Evolutionary conservation across 202 grass and related monocot genomes (phyloP).

Genomic region (Hordeum pubiflorum): DNA sequence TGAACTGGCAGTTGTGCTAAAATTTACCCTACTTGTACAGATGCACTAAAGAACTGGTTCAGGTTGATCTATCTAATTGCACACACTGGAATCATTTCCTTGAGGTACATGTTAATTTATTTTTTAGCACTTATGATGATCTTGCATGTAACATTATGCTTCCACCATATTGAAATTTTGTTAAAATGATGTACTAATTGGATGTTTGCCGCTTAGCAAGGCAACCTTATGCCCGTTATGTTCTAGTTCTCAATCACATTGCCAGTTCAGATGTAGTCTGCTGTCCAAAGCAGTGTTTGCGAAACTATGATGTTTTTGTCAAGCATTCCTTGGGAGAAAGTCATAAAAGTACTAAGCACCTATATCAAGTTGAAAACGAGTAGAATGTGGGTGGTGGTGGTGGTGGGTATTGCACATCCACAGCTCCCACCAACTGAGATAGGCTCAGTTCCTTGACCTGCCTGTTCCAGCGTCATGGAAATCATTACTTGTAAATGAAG

Average conservation of each 20-base stretch:
- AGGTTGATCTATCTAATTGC: conserved; percentile 57
- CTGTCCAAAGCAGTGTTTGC: neutral
- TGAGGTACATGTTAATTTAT: conserved; percentile 42
- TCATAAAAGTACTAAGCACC: neutral
- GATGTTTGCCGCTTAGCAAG: neutral
- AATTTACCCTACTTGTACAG: conserved; percentile 25
- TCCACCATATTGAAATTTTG: neutral
- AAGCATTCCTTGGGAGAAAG: neutral
- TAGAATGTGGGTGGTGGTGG: neutral
- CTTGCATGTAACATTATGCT: neutral
- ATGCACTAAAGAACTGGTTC: conserved; percentile 50
- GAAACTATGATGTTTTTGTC: neutral
- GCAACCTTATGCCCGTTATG: neutral
- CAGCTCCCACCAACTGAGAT: neutral
- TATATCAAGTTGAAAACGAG: neutral
- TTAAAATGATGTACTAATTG: neutral
- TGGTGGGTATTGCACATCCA: neutral
- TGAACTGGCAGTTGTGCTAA: conserved; percentile 19
- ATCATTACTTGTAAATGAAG: too few species aligned
- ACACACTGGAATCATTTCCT: conserved; percentile 66
- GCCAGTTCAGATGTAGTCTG: neutral
- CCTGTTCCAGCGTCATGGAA: too few species aligned
- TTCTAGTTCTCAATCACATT: neutral
- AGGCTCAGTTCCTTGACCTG: too few species aligned
- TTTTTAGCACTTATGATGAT: conserved; percentile 17